Evolutionary conservation across 495 filamentous ascomycete genomes (phyloP), one percentile per base, ranked within the genome.

Genomic region (Xylaria intraflava): DNA sequence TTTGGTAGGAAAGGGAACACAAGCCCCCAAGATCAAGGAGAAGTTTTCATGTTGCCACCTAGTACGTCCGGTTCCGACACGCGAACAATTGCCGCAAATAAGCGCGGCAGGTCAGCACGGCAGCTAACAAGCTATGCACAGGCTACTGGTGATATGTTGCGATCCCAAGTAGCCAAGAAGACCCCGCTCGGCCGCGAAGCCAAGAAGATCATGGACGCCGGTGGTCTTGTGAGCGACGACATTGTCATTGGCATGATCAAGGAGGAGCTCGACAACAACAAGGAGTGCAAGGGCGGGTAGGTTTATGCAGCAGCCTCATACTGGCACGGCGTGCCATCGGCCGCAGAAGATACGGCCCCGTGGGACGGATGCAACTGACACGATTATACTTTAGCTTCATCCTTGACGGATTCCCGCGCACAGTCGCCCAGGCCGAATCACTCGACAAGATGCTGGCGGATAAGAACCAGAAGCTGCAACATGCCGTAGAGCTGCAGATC

Each of bases 201-300:
- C 53, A 99, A 99, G 86, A 99, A 99, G 84, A 99, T 99, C 72
- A 99, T 99, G 93, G 92, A 99, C 64, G 84, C 90, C 66, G 93
- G 93, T 62, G 93, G 90, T 51, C 82, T 99, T 51, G 93, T 99
- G 65, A 95, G 89, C 72, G 93, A 99, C 68, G 94, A 97, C 69
- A 99, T 99, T 68, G 90, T 99, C 80, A 83, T 99, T 67, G 87
- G 90, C 70, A 99, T 99, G 94, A 99, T 99, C 77, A 89, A 89
- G 82, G 85, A 82, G 69, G 91, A 99, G 79, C 80, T 99, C 19
- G 87, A 95, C 59, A 88, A 80, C 77, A 99, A 99, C 74, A 58
- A 70, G 50, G 91, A 97, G 73, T 99, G 93, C 85, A 89, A 88
- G 80, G 92, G 91, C 72, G 93, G 93, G 93, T 92, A 83, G 57